A percentile compares a stretch with the other conserved stretches of the same genome.
Conservation (phyloP, 2,329 filamentous ascomycete species). For the Immersiporthe knoxdaviesiana region DNA sequence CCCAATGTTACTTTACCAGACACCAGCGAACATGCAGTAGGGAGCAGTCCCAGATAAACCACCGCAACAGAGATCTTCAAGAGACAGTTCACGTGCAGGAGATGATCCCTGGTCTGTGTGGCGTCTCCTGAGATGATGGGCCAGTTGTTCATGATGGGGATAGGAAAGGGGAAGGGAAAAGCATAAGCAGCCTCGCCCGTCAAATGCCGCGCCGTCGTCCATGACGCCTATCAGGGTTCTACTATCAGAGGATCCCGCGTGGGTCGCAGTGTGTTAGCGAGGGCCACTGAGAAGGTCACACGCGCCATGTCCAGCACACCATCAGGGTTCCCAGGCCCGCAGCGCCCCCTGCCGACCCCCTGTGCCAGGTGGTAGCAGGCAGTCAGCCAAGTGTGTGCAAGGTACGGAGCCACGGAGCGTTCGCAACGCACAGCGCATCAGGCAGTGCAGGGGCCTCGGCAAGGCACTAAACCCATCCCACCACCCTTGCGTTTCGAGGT, state of each 20-base stretch:
- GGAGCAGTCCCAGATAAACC: background rate
- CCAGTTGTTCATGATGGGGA: background rate
- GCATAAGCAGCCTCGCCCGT: background rate
- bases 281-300: constrained; percentile 26
- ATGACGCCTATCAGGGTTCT: constrained; percentile 24
- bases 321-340: constrained; percentile 9
- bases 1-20: background rate
- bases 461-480: constrained; percentile 4
- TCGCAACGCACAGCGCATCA: constrained; percentile 6
- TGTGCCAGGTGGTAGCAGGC: constrained; percentile 8
- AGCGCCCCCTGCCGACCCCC: background rate
- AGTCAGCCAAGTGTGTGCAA: background rate
- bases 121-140: background rate
- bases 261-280: constrained; percentile 11
- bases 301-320: constrained; percentile 15
- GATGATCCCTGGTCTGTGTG: background rate
- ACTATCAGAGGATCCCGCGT: constrained; percentile 26
- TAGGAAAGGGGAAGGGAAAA: background rate
- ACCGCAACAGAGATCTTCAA: background rate
- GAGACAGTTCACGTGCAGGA: background rate
- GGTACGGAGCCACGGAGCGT: background rate
- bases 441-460: constrained; percentile 8
- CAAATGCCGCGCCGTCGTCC: background rate
- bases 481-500: constrained; percentile 6
- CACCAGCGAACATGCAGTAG: background rate